Evolutionary conservation across 805 yeast species (phyloP).

Genomic region (Zygoascus flipseniorum): DNA sequence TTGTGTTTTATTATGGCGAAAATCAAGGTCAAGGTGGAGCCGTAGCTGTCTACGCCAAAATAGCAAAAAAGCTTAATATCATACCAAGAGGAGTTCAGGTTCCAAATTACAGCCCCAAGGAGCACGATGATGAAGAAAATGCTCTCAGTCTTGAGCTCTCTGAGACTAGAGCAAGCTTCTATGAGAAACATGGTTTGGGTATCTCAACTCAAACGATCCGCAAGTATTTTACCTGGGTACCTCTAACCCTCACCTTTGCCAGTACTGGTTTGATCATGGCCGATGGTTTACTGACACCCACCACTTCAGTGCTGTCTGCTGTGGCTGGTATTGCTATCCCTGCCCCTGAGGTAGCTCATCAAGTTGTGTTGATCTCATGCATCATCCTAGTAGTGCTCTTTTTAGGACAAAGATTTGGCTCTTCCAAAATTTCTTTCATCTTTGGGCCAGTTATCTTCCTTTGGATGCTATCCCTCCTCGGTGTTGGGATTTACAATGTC

Average conservation of each 20-base stretch:
- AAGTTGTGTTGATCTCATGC: constrained; percentile 40
- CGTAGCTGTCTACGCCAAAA: constrained; percentile 53
- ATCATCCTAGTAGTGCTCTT: constrained; percentile 40
- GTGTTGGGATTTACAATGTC: constrained; percentile 41
- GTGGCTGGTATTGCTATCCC: constrained; percentile 49
- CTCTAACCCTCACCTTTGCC: background rate
- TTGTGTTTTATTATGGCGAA: constrained; percentile 44
- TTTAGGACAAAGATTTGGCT: constrained; percentile 41
- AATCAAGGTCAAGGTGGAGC: constrained; percentile 59
- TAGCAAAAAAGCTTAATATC: constrained; percentile 40
- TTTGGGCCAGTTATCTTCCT: constrained; percentile 49
- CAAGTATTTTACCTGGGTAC: background rate
- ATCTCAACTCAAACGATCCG: background rate
- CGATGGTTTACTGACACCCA: constrained; percentile 56
- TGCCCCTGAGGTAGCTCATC: constrained; percentile 33
- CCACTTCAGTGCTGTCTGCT: constrained; percentile 53
- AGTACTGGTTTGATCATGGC: constrained; percentile 40
- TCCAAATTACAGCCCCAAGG: background rate
- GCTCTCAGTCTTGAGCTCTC: background rate
- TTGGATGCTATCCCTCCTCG: constrained; percentile 41
- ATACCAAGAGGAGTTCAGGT: background rate
- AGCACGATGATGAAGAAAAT: background rate
- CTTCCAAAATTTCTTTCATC: constrained; percentile 37
- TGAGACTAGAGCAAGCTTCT: background rate
- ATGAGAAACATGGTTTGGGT: background rate